Conservation (phyloP, 805 yeast genomes). For the Metschnikowia chrysomelidarum region DNA sequence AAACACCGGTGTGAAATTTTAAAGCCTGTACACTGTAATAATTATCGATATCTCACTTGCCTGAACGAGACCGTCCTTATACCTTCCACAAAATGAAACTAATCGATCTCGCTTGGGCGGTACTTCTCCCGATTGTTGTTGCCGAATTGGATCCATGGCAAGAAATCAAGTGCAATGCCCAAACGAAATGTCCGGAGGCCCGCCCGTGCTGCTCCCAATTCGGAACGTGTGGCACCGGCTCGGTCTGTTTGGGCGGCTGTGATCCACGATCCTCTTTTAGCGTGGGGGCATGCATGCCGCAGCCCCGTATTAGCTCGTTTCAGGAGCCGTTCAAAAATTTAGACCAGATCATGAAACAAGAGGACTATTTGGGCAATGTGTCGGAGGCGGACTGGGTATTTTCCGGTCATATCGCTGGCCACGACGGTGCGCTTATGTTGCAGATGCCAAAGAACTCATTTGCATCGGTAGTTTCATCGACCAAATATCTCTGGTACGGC, state of each 20-base stretch:
- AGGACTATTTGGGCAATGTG: slow-evolving; percentile 67
- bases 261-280: slow-evolving; percentile 70
- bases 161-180: slow-evolving; percentile 46
- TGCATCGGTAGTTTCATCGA: slow-evolving; percentile 80
- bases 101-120: no score
- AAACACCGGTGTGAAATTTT: no score
- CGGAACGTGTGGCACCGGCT: slow-evolving; percentile 79
- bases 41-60: no score
- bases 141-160: no score
- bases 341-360: slow-evolving; percentile 24
- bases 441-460: slow-evolving; percentile 76
- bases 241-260: slow-evolving; percentile 83
- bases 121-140: no score
- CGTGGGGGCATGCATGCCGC: slow-evolving; percentile 75
- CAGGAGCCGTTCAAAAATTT: slow-evolving; percentile 41
- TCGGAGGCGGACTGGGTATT: slow-evolving; percentile 67
- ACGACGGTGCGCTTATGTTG: slow-evolving; percentile 53
- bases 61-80: no score
- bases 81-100: no score
- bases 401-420: slow-evolving; percentile 52
- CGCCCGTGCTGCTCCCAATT: slow-evolving; percentile 81
- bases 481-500: slow-evolving; percentile 86
- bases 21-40: no score
- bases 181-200: slow-evolving; percentile 65
- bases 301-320: slow-evolving; percentile 66